phyloP scores from a whole-genome alignment of 371 early-diverging fungal species.

The Lichtheimia corymbifera region DNA sequence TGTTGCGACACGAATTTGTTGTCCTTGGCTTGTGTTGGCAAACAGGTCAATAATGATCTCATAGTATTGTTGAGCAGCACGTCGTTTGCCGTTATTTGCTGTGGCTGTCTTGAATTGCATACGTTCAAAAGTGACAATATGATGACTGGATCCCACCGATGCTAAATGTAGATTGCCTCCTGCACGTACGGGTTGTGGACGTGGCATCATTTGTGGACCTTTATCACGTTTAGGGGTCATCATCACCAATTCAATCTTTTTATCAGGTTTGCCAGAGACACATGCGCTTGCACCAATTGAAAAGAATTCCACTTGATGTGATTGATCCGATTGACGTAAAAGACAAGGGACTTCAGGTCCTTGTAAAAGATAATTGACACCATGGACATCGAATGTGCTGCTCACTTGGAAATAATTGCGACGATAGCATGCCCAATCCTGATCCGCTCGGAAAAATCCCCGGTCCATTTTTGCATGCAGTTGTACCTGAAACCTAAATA shows the following conservation, averaged over 20 bases:
- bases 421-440: constrained; percentile 88
- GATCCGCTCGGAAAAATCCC: constrained; percentile 73
- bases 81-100: constrained; percentile 80
- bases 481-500: constrained; percentile 42
- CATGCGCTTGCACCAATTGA: constrained; percentile 63
- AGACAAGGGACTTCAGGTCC: constrained; percentile 40
- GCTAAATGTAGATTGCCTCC: constrained; percentile 47
- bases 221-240: constrained; percentile 89
- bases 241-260: constrained; percentile 75
- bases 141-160: constrained; percentile 33
- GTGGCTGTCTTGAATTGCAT: constrained; percentile 90
- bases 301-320: constrained; percentile 42
- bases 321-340: constrained; percentile 27
- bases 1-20: constrained; percentile 54
- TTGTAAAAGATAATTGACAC: constrained; percentile 29
- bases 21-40: constrained; percentile 55
- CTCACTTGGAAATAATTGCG: constrained; percentile 88
- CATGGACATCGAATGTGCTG: constrained; percentile 57
- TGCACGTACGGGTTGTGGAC: constrained; percentile 46
- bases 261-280: constrained; percentile 52
- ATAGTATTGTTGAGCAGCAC: constrained; percentile 83
- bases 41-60: constrained; percentile 60
- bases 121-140: constrained; percentile 74
- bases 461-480: constrained; percentile 72
- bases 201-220: constrained; percentile 75